A percentile compares a stretch with the other conserved stretches of the same genome.
phyloP scores from a whole-genome alignment of 2,329 filamentous ascomycete species.

The Ceratocystis alfenasii region DNA sequence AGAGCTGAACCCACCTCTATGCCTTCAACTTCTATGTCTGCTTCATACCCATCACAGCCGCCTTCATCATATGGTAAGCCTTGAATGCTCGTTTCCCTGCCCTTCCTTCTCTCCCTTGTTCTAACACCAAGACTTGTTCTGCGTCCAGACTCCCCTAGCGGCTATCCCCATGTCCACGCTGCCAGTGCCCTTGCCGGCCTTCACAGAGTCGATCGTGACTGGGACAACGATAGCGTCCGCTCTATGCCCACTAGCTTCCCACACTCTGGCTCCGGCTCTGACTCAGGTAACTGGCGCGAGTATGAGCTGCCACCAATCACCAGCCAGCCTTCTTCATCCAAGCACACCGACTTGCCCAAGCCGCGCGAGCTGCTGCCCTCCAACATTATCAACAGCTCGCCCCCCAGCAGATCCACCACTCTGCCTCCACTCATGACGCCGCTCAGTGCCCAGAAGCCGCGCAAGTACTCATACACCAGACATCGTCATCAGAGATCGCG shows the following conservation, averaged over 20 bases:
- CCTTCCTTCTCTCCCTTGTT: conserved; percentile 22
- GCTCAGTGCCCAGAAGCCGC: conserved; percentile 57
- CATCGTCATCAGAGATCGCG: conserved; percentile 58
- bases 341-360: conserved; percentile 28
- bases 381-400: conserved; percentile 60
- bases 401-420: conserved; percentile 76
- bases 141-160: conserved; percentile 18
- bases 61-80: conserved; percentile 23
- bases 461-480: conserved; percentile 79
- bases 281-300: conserved; percentile 12
- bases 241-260: conserved; percentile 14
- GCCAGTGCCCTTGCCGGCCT: conserved; percentile 13
- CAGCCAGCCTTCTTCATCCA: conserved; percentile 7
- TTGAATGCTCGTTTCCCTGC: conserved; percentile 17
- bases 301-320: conserved; percentile 17
- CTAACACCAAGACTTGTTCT: conserved; percentile 21
- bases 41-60: conserved; percentile 5
- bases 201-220: conserved; percentile 16
- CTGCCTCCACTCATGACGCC: conserved; percentile 70
- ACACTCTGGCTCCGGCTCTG: conserved; percentile 8
- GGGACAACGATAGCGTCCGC: conserved; percentile 16
- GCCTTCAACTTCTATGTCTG: conserved; percentile 31
- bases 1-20: conserved; percentile 28
- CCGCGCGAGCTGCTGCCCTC: conserved; percentile 71
- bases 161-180: conserved; percentile 18